Base-by-base conservation (phyloP, 169 alveolate genomes). In the Babesia divergens region DNA sequence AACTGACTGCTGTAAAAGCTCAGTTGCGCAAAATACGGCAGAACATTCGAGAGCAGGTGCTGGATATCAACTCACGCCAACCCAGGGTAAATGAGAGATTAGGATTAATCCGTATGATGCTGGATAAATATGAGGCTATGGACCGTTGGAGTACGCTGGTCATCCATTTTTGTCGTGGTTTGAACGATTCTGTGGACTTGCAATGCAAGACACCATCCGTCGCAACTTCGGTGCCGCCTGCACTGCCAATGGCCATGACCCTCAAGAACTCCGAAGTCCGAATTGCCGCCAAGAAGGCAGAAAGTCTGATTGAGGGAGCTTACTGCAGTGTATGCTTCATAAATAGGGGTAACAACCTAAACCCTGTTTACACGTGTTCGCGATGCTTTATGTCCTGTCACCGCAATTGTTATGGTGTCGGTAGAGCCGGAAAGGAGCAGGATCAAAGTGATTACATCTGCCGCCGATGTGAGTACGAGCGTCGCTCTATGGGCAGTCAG, bases 401-500 rank as follows among this genome's bases (percentile, higher is more conserved):
- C 77, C 84, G 79, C 35, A 54, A 80, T 58, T 87, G 93, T 58
- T 87, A 87, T 56, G 91, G 89, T 26, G 74, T 87, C 5, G 80
- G 75, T 16, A 26, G 50, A 31, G 34, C 46, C 16, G 49, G 58
- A 5, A 80, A 52, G 51, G 74, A 53, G n/a, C 3, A n/a, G 22
- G 56, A 55, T 20, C 24, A 38, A 28, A 83, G 84, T 2, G 93
- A 87, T 16, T 84, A 85, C 77, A 22, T 87, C 43, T 87, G 93
- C 82, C 42, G 84, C 24, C 55, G 93, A 7, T 87, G 93, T 37
- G 93, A 87, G 29, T 51, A 52, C 44, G 93, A 87, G 64, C 80
- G 84, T 51, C 80, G 79, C 1, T 31, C 71, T n/a, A 68, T 84
- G 52, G 91, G 91, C 22, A 66, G 88, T 16, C 92, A 86, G 56